A percentile compares a stretch with the other conserved stretches of the same genome.
phyloP scores from a whole-genome alignment of 1,284 basidiomycete species.

The Fomitopsis palustris region DNA sequence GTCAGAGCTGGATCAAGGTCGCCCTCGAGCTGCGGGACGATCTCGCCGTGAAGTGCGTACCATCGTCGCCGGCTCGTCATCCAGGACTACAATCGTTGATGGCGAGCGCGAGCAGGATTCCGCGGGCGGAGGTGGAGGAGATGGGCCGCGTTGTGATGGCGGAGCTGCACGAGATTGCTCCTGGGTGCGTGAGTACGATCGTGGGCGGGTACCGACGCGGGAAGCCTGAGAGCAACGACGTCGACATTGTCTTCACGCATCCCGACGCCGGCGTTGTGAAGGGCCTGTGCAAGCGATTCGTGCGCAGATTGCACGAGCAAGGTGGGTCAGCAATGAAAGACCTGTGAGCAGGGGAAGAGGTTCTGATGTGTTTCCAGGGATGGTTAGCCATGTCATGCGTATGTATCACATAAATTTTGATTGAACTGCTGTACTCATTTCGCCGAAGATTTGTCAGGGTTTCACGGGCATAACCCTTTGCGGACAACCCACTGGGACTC shows the following conservation, averaged over 20 bases:
- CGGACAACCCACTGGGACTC: constrained; percentile 57
- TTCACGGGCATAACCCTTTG: constrained; percentile 51
- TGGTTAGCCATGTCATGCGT: constrained; percentile 71
- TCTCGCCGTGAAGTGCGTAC: constrained; percentile 35
- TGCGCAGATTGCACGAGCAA: constrained; percentile 31
- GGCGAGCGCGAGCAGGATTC: constrained; percentile 40
- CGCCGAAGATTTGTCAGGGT: constrained; percentile 48
- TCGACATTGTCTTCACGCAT: constrained; percentile 79
- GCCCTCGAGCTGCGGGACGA: constrained; percentile 52
- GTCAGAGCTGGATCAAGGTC: constrained; percentile 40
- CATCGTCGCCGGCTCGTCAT: no score
- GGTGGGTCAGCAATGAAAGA: constrained; percentile 34
- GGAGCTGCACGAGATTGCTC: constrained; percentile 52
- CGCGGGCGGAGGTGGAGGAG: constrained; percentile 64
- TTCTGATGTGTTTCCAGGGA: constrained; percentile 33
- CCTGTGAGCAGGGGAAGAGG: background rate
- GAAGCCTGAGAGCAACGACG: constrained; percentile 68
- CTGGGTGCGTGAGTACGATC: constrained; percentile 62
- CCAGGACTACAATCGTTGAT: background rate
- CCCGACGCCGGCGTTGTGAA: constrained; percentile 44
- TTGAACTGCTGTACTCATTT: background rate
- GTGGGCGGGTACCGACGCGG: constrained; percentile 79
- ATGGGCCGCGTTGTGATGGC: constrained; percentile 54
- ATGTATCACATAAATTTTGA: constrained; percentile 21
- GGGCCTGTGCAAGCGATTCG: constrained; percentile 35